Base-by-base conservation (phyloP, 2,329 filamentous ascomycete species). In the Verticillium albo-atrum region DNA sequence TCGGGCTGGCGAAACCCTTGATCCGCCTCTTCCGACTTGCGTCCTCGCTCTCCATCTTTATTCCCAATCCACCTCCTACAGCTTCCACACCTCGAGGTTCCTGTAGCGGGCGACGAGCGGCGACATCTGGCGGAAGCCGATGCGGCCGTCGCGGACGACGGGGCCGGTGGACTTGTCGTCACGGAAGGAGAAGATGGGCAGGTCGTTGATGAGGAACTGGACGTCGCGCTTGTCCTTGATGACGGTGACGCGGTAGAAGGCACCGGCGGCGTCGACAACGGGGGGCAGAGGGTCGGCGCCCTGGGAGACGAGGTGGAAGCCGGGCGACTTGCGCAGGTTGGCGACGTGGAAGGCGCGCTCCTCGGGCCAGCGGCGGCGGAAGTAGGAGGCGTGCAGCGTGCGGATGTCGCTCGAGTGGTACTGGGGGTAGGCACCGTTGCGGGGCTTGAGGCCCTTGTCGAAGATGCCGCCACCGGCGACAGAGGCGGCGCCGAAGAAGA, bases 401-500 rank as follows among this genome's bases (percentile, higher is more conserved):
- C 60, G 54, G 51, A 66, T 65, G 57, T 66, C 64, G 62, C 60
- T 37, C 15, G 64, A 66, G 60, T 66, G 64, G 59, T 66, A 66
- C 58, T 64, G 63, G 27, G 63, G 62, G 56, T 65, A 65, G 35
- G 57, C 57, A n/a, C 63, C 63, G 58, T 68, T 72, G 12, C 70
- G 64, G 9, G 67, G 65, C 52, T 60, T 62, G 0, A 71, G 61
- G 28, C 59, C 58, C 7, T 63, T 61, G 54, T 69, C 68, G 60
- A 72, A 72, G 61, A 71, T 69, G 62, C 66, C 65, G 34, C 66
- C 66, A 15, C 67, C 66, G 27, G 62, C 61, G 26, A 67, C 61
- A 2, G 68, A 64, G 9, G 67, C 63, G 27, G 69, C 70, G 55
- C 68, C 70, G 61, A 72, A 72, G 64, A 72, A 72, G 63, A 72